Evolutionary conservation across 2,329 filamentous ascomycete genomes (phyloP).

Genomic region (Orbilia brochopaga): DNA sequence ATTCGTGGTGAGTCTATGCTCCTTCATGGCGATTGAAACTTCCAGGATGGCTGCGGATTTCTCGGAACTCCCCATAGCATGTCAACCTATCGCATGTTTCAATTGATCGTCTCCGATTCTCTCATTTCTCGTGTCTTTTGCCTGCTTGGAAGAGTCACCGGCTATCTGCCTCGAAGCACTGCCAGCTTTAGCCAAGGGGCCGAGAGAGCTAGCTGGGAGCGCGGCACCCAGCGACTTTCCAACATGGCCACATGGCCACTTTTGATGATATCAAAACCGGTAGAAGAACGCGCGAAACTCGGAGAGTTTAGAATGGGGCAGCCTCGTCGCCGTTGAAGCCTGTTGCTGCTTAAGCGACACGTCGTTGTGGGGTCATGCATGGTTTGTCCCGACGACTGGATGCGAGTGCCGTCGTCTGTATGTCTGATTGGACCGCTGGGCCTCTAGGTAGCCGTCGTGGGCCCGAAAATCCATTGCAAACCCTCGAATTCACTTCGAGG

Average conservation of each 20-base stretch:
- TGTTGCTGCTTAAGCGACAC: conserved; percentile 37
- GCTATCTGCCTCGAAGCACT: neutral
- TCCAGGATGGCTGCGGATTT: neutral
- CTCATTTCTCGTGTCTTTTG: neutral
- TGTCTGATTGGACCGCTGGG: conserved; percentile 24
- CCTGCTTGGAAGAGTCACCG: no score
- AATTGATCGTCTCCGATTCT: neutral
- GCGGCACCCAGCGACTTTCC: neutral
- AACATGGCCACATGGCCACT: neutral
- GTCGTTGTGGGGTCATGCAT: conserved; percentile 28
- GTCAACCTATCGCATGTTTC: conserved; percentile 2
- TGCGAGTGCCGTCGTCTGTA: conserved; percentile 6
- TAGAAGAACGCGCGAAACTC: neutral
- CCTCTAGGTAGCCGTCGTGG: conserved; percentile 6
- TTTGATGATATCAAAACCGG: neutral
- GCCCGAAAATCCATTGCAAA: neutral
- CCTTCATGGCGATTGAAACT: neutral
- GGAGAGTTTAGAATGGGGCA: conserved; percentile 30
- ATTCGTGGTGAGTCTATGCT: no score
- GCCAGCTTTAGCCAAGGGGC: neutral
- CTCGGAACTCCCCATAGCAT: neutral
- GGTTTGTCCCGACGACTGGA: conserved; percentile 21
- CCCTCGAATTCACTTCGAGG: no score
- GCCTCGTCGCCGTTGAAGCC: conserved; percentile 38
- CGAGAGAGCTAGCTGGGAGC: neutral